Base-by-base conservation (phyloP, 495 filamentous ascomycete species). In the Articulospora tetracladia region DNA sequence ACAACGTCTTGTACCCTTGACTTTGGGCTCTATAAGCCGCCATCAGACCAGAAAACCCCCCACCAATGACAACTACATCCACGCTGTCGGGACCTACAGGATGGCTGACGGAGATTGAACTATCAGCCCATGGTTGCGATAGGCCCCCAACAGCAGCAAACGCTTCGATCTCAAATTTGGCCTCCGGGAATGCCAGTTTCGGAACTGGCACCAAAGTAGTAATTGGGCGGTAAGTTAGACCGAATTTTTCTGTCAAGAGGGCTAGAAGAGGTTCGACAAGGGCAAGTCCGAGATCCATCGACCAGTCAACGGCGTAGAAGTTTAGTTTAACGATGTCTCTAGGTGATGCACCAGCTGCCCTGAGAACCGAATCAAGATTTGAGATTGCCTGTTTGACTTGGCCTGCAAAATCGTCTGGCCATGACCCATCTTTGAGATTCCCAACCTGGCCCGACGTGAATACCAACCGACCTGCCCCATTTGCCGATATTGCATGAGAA, bases 31-130 rank as follows among this genome's bases (percentile, higher is more conserved):
- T 64, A 20, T 67, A 44, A 0, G 82, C 81, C 4, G 82, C 76
- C 24, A 67, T 60, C 2, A 85, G 71, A 3, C 82, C 82, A 53
- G 66, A 70, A 0, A 83, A 69, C 0, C 79, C 79, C 19, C 75
- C 81, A 2, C 81, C 81, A 20, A 83, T 68, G n/a, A 84, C 65
- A 22, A 83, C 60, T 1, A 76, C 74, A 51, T 82, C 78, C 6
- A 57, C 34, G n/a, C n/a, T n/a, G 10, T 10, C 34, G 34, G 34
- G n/a, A n/a, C 34, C 34, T 10, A n/a, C n/a, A 39, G n/a, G 10
- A n/a, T 39, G 34, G 34, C 10, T 39, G 34, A n/a, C n/a, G n/a
- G n/a, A n/a, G n/a, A n/a, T n/a, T n/a, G n/a, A n/a, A n/a, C n/a
- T n/a, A n/a, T n/a, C n/a, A n/a, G n/a, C n/a, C n/a, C n/a, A n/a